A percentile compares a stretch with the other conserved stretches of the same genome.
Evolutionary conservation across 495 filamentous ascomycete species (phyloP).

Genomic region (Penicillium arizonense): DNA sequence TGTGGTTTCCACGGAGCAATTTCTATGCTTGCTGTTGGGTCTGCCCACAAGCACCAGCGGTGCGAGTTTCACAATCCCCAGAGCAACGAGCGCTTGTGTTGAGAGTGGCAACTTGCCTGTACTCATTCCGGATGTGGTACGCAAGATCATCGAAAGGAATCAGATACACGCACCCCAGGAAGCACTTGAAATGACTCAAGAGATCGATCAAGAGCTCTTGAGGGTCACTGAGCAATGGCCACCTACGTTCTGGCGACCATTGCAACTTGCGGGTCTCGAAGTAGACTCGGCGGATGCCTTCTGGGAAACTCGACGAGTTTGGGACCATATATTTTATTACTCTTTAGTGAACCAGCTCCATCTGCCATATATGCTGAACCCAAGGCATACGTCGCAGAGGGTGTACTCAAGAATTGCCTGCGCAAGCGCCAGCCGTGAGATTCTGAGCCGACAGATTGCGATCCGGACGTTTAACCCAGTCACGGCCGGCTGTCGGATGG

Average conservation of each 20-base stretch:
- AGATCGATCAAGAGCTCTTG: not conserved
- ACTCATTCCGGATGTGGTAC: not conserved
- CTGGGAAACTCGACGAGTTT: conserved; percentile 8
- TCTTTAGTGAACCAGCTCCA: conserved; percentile 28
- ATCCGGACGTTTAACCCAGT: conserved; percentile 12
- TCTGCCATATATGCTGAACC: conserved; percentile 20
- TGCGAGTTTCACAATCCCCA: not conserved
- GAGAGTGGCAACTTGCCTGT: not conserved
- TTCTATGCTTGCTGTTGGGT: not conserved
- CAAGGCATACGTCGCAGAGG: conserved; percentile 1
- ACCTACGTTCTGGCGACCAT: not conserved
- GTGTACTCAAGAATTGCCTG: conserved; percentile 34
- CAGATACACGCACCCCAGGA: not conserved
- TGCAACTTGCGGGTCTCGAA: not conserved
- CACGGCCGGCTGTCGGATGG: not conserved
- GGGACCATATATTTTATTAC: conserved; percentile 39
- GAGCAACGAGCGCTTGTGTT: not conserved
- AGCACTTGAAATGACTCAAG: not conserved
- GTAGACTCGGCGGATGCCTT: conserved; percentile 2
- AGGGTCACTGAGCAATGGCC: not conserved
- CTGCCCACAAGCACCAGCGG: not conserved
- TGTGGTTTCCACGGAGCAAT: not conserved
- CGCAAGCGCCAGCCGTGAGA: conserved; percentile 41
- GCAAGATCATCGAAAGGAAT: not conserved
- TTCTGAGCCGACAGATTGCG: conserved; percentile 13